Percentiles rank a stretch among this genome's conserved stretches.
Evolutionary conservation across 164 flowering plant species (phyloP).

Genomic region (Stephania cephalantha): DNA sequence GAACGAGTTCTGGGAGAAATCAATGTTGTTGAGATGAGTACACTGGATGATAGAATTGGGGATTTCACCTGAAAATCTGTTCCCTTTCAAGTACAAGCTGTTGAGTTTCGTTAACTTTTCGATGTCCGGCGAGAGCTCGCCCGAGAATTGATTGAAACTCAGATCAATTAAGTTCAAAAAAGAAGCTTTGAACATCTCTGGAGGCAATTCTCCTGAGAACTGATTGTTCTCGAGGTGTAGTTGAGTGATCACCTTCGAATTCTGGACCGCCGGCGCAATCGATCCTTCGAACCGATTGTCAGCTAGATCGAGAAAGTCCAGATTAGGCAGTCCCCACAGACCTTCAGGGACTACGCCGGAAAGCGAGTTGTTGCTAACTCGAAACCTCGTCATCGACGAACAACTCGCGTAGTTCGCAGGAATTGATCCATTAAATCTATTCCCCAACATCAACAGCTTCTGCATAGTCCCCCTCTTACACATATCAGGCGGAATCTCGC

Average conservation of each 20-base stretch:
- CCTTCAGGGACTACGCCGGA: slow-evolving; percentile 65
- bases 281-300: slow-evolving; percentile 57
- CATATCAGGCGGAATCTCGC: slow-evolving; percentile 90
- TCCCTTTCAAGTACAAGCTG: slow-evolving; percentile 36
- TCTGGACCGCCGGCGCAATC: slow-evolving; percentile 43
- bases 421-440: slow-evolving; percentile 62
- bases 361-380: slow-evolving; percentile 65
- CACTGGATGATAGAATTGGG: slow-evolving; percentile 57
- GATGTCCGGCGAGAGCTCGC: slow-evolving; percentile 42
- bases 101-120: slow-evolving; percentile 42
- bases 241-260: slow-evolving; percentile 35
- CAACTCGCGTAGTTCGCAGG: slow-evolving; percentile 68
- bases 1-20: slow-evolving; percentile 51
- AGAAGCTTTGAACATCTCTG: slow-evolving; percentile 45
- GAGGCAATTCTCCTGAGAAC: slow-evolving; percentile 56
- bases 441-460: slow-evolving; percentile 49
- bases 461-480: slow-evolving; percentile 70
- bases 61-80: slow-evolving; percentile 45
- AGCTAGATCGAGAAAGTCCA: slow-evolving; percentile 45
- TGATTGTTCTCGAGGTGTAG: slow-evolving; percentile 32
- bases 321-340: slow-evolving; percentile 69
- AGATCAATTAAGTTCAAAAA: slow-evolving; percentile 34
- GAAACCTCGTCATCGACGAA: slow-evolving; percentile 40
- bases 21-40: slow-evolving; percentile 37
- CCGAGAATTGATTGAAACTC: slow-evolving; percentile 47